phyloP scores from a whole-genome alignment of 2,329 filamentous ascomycete genomes.

The Fusarium protoensiforme region DNA sequence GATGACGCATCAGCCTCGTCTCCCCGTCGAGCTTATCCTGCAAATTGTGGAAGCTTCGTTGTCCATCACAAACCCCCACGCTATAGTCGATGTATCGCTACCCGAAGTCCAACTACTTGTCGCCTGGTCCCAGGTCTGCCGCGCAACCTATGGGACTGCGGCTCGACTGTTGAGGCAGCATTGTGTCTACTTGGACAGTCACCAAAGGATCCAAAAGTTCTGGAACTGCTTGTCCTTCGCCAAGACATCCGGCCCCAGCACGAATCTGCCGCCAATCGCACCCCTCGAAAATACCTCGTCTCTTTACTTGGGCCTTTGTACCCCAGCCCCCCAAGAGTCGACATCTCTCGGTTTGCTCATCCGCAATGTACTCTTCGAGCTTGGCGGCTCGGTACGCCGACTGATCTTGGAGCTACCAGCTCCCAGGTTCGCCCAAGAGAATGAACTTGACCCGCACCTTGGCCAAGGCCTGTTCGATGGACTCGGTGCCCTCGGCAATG shows the following conservation, averaged over 20 bases:
- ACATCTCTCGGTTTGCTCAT: background rate
- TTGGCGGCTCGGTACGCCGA: constrained; percentile 17
- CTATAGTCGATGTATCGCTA: background rate
- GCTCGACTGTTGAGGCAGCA: background rate
- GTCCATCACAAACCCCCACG: background rate
- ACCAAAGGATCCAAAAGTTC: background rate
- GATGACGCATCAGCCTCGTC: background rate
- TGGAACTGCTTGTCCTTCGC: background rate
- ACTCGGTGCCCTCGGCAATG: constrained; percentile 3
- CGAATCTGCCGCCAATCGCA: constrained; percentile 3
- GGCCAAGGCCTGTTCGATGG: background rate
- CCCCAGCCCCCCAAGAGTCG: background rate
- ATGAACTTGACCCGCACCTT: constrained; percentile 3
- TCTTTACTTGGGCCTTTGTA: constrained; percentile 18
- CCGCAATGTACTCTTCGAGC: constrained; percentile 4
- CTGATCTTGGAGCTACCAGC: constrained; percentile 26
- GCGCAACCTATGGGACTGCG: background rate
- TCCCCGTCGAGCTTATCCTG: background rate
- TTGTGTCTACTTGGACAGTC: background rate
- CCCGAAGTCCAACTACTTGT: background rate
- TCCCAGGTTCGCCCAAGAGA: constrained; percentile 6
- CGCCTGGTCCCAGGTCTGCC: background rate
- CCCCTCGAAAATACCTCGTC: constrained; percentile 7
- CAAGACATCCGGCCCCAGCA: background rate
- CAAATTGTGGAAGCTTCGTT: background rate